Evolutionary conservation across 1,284 basidiomycete species (phyloP), one percentile per base, ranked within the genome.

Genomic region (Peniophora sp.): DNA sequence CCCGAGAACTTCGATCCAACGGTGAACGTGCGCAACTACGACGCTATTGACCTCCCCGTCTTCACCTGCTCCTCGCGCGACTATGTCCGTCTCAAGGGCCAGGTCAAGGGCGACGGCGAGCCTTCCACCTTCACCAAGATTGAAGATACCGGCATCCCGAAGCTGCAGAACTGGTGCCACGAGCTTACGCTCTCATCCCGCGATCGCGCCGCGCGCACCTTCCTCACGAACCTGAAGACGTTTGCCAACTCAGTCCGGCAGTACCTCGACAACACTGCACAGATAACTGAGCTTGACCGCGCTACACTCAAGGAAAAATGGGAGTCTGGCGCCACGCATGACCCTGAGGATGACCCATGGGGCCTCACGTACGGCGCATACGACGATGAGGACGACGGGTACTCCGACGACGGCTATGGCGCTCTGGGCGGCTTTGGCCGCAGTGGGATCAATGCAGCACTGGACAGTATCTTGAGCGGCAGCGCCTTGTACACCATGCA

Each of bases 31-130:
- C 71, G 79, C 55, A 79, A 83, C 57, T 82, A 82, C 54, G 69
- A 73, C 22, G 70, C 68, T 1, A 80, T 83, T 49, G 68, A 82
- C 52, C 69, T 83, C 3, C 81, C 81, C 3, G 79, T 81, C 11
- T 83, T 83, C 63, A 80, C 79, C 6, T 75, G 72, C 52, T 82
- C 79, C 1, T 74, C 78, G 24, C 72, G 80, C 14, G 80, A 84
- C 59, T 83, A 83, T 56, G 71, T 81, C 24, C 67, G 78, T 42
- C 58, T 80, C 24, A 77, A 71, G 55, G 70, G 71, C 17, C 76
- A 81, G 64, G 74, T 79, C 20, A 74, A 75, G 58, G 79, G 79
- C 17, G 80, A 83, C 52, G 79, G 79, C 5, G 73, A 74, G 27
- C 71, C 79, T 1, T 64, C 72, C 1, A 81, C 79, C 57, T 83